These are phyloP conservation scores for Xylaria sp. DNA, from an alignment of 2,329 filamentous ascomycete species.

Conservation along the genomic window DNA sequence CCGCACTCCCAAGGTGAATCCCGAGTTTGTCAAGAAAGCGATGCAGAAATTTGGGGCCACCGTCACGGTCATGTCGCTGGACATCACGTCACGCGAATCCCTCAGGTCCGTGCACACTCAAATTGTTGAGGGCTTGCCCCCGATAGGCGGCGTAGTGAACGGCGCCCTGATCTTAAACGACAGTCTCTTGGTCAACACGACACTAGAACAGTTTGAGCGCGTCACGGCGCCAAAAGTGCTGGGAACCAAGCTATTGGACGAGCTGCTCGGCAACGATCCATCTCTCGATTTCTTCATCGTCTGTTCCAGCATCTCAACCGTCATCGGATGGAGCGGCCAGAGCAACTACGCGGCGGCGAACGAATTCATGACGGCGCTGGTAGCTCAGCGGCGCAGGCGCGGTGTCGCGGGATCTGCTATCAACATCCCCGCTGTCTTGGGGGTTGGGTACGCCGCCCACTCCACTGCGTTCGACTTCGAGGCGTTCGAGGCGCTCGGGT, in stretches of 20 bases:
- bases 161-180: too few species aligned
- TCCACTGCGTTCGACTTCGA: neutral
- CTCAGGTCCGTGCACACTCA: too few species aligned
- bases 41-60: neutral
- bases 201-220: too few species aligned
- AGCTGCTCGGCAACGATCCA: conserved; percentile 37
- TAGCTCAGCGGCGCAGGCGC: neutral
- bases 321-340: neutral
- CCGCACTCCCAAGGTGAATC: neutral
- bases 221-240: conserved; percentile 56
- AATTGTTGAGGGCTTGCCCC: too few species aligned
- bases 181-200: too few species aligned
- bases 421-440: neutral
- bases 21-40: neutral
- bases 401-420: neutral
- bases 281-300: neutral
- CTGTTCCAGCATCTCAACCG: neutral
- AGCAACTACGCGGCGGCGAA: neutral
- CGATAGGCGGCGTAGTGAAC: too few species aligned
- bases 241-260: conserved; percentile 55
- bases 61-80: neutral
- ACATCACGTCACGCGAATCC: too few species aligned
- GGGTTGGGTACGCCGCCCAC: neutral
- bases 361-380: neutral
- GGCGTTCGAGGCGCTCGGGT: neutral